Evolutionary conservation across 2,329 filamentous ascomycete species (phyloP), one percentile per base, ranked within the genome.

Genomic region (Aciculosporium take): DNA sequence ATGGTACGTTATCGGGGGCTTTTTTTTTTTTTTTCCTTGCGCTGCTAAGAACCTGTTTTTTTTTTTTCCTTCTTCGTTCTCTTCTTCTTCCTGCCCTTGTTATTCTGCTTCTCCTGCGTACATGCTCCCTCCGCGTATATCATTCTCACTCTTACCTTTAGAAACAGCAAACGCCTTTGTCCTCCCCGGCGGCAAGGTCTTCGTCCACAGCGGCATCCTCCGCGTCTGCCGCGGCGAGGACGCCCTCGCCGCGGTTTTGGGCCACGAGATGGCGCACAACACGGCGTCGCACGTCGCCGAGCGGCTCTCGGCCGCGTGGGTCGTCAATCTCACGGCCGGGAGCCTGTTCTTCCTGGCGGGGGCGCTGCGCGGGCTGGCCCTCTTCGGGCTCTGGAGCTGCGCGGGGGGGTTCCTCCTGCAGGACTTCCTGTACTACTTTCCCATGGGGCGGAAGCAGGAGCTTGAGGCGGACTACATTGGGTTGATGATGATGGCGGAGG

Each of bases 401-500:
- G 49, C 72, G 17, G 63, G 68, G 2, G 60, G 71, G 2, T 56
- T 53, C 44, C 45, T 63, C 53, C 41, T 79, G 18, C 61, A 82
- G 23, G 70, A 83, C 39, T 56, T 83, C 13, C 69, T 79, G n/a
- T 76, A 85, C 54, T 68, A 67, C 37, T 65, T 73, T 45, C 84
- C 83, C 1, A 83, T 82, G 56, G 76, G 74, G 36, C 67, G 84
- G 37, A 72, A 70, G 53, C 82, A 87, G 61, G 84, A 83, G 66
- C 75, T 69, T 37, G 83, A 89, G 62, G 84, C 84, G 0, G 84
- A 89, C 53, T 84, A 83, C 51, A 85, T 88, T 37, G 84, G 84
- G 0, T 59, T 88, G 27, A 76, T 88, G 71, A 82, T 88, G 71
- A 88, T 88, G 81, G 76, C 82, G 0, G 75, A 84, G 61, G 80